These are phyloP conservation scores for Trichoderma atrobrunneum DNA, from an alignment of 2,329 filamentous ascomycete species.

Conservation along the genomic window DNA sequence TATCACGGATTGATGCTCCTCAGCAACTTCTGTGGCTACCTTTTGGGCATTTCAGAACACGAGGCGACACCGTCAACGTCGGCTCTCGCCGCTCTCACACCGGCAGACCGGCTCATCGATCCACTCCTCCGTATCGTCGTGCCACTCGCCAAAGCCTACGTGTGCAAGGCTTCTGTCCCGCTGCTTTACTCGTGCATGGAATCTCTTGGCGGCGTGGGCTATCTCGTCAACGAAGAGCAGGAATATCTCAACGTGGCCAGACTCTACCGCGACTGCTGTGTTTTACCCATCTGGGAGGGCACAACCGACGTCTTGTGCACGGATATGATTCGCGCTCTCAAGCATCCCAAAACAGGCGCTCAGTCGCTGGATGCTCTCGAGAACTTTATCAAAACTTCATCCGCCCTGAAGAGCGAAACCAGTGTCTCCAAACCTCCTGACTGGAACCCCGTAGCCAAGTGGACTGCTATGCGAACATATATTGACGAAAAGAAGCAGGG, in stretches of 20 bases:
- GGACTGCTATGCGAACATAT: slow-evolving; percentile 39
- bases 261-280: slow-evolving; percentile 62
- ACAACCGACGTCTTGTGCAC: slow-evolving; percentile 68
- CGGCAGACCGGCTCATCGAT: slow-evolving; percentile 32
- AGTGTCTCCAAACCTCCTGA: slow-evolving; percentile 24
- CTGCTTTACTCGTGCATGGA: slow-evolving; percentile 60
- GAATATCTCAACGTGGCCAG: slow-evolving; percentile 65
- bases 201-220: slow-evolving; percentile 63
- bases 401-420: slow-evolving; percentile 24
- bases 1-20: slow-evolving; percentile 58
- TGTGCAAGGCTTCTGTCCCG: slow-evolving; percentile 48
- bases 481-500: slow-evolving; percentile 36
- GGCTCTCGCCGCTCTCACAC: slow-evolving; percentile 33
- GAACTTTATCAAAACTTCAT: slow-evolving; percentile 34
- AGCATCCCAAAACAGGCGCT: slow-evolving; percentile 40
- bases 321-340: slow-evolving; percentile 47
- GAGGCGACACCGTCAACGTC: slow-evolving; percentile 20
- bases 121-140: slow-evolving; percentile 56
- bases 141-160: slow-evolving; percentile 59
- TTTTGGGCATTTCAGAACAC: slow-evolving; percentile 56
- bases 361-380: slow-evolving; percentile 43
- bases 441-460: slow-evolving; percentile 35
- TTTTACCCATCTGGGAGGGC: slow-evolving; percentile 68
- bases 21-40: slow-evolving; percentile 49
- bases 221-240: slow-evolving; percentile 61